Evolutionary conservation across 2,329 filamentous ascomycete genomes (phyloP), one percentile per base, ranked within the genome.

Genomic region (Exophiala spinifera): DNA sequence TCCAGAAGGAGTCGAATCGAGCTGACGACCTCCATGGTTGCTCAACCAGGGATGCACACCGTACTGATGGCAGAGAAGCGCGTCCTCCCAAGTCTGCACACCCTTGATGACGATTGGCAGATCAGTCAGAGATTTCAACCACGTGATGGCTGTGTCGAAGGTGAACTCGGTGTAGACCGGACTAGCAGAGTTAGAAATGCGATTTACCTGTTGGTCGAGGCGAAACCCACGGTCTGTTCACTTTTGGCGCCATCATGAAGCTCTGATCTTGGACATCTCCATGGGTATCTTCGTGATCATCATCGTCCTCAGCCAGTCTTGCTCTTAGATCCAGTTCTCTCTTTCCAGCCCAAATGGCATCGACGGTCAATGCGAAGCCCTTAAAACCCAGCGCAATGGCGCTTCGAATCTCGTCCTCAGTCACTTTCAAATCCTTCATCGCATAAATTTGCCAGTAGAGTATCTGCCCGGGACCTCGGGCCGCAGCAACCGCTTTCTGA

Each of bases 11-110:
- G 52, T 45, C 3, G 44, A 23, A 48, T 61, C 58, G 2, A 58
- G 43, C 15, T 58, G 55, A 17, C 58, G 34, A n/a, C 58, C 58
- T n/a, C 55, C 58, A 45, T 61, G 58, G 31, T 61, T 61, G 3
- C 43, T 50, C 13, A 61, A 25, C 14, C 53, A 13, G 7, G 49
- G 49, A 33, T 61, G 51, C 1, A 56, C 39, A 14, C 52, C 52
- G 42, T 56, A 49, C n/a, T 61, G 25, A 28, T 53, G 47, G 14
- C 49, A 51, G 31, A 51, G 3, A 15, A 44, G 25, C 4, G 49
- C 59, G 48, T 61, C 58, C 3, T 46, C 52, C n/a, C 39, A 47
- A 14, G 7, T 4, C 21, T 47, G 37, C 4, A 51, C n/a, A 15
- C 49, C 49, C 23, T 51, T 51, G 39, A 51, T 43, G n/a, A 14